These are phyloP conservation scores for Lizonia empirigonia DNA, from an alignment of 2,329 filamentous ascomycete genomes.

Conservation along the genomic window DNA sequence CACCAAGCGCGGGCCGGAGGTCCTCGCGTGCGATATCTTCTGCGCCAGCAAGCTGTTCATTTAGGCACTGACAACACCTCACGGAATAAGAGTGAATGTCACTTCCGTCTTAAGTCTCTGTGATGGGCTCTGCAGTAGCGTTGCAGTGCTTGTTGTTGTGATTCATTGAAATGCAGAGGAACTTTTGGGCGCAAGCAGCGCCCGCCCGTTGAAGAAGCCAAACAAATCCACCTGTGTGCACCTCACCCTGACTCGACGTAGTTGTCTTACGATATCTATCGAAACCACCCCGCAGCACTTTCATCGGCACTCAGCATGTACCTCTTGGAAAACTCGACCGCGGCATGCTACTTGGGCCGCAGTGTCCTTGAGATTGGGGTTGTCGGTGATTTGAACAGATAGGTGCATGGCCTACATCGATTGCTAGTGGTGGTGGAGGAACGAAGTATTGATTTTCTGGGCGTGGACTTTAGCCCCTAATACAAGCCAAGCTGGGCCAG, in stretches of 20 bases:
- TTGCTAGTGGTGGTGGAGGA: not conserved
- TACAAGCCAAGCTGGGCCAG: not conserved
- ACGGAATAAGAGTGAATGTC: too few species aligned
- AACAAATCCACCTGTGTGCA: too few species aligned
- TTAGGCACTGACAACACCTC: too few species aligned
- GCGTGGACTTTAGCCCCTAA: not conserved
- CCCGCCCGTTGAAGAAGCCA: too few species aligned
- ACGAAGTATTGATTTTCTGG: not conserved
- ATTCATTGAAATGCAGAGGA: not conserved
- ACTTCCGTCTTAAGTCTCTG: too few species aligned
- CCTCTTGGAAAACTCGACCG: not conserved
- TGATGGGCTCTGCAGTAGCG: too few species aligned
- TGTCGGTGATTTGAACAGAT: constrained; percentile 5
- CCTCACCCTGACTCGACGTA: not conserved
- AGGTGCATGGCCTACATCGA: not conserved
- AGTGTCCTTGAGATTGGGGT: too few species aligned
- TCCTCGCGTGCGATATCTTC: too few species aligned
- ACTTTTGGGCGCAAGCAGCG: not conserved
- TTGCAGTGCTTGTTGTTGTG: not conserved
- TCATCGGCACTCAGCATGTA: not conserved
- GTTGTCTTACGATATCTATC: too few species aligned
- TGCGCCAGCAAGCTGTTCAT: too few species aligned
- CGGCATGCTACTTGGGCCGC: not conserved
- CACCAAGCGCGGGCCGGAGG: too few species aligned
- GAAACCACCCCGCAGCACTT: not conserved